Percentiles rank a stretch among this genome's conserved stretches.
phyloP scores from a whole-genome alignment of 139 green algal genomes.

The Pedinophyceae sp. region DNA sequence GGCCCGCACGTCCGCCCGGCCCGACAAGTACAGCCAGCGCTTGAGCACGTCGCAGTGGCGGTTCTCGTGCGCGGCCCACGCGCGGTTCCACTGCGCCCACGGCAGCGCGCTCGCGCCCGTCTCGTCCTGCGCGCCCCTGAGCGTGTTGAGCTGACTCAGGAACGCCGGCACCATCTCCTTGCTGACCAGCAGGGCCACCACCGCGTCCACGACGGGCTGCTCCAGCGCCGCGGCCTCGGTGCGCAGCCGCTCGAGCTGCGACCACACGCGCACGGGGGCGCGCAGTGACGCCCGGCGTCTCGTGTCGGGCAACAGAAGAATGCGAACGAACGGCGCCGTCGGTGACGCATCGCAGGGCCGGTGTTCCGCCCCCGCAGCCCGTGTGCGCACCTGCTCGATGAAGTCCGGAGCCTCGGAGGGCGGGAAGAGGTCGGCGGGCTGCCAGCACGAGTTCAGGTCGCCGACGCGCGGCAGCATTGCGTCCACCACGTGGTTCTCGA shows the following conservation, averaged over 20 bases:
- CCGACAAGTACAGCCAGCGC: neutral
- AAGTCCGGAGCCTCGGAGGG: neutral
- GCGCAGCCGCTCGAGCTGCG: neutral
- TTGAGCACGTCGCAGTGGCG: neutral
- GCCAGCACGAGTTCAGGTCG: neutral
- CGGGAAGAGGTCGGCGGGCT: neutral
- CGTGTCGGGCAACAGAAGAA: neutral
- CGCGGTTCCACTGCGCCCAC: neutral
- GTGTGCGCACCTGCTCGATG: neutral
- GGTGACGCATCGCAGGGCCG: neutral
- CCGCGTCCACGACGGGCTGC: neutral
- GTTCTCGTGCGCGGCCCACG: neutral
- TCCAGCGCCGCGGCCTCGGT: neutral
- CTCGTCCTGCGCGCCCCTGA: neutral
- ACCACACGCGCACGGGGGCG: too few relatives aligned
- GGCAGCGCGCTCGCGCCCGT: neutral
- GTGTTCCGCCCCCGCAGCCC: neutral
- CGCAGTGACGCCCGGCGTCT: too few relatives aligned
- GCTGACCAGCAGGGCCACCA: neutral
- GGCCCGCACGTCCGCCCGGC: neutral
- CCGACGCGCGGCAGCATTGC: neutral
- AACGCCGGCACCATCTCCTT: neutral
- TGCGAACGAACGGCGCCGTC: neutral
- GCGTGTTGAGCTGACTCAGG: neutral
- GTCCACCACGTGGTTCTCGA: neutral